Base-by-base conservation (phyloP, 495 filamentous ascomycete genomes). In the Alectoria sarmentosa region DNA sequence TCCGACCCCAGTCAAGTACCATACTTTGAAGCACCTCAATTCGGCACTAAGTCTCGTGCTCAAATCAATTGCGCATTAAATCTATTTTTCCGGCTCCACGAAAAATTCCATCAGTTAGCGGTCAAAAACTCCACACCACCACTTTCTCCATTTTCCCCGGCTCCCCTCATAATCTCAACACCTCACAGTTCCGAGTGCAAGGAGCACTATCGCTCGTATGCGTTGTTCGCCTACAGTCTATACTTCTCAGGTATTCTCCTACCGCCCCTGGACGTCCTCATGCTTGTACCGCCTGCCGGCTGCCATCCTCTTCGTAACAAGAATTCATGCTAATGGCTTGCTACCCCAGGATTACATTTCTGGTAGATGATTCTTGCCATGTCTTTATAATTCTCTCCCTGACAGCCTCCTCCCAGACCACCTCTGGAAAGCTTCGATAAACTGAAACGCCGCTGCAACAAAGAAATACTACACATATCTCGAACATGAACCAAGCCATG, bases 391-490 rank as follows among this genome's bases (percentile, higher is more conserved):
- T 76, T 77, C 36, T 21, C 52, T 58, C 63, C 71, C 74, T 73
- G 60, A 82, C 70, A 71, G 71, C 77, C 71, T 70, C 44, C 67
- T 48, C 63, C 37, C 73, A 92, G 92, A 96, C 84, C 94, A 98
- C 82, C 86, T 98, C 82, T 98, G 94, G 94, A 96, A 96, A 85
- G 87, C 94, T 76, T 88, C 84, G 69, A 84, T 83, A 69, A 90
- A 89, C 78, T 92, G 81, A 89, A 83, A 55, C 36, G 38, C 28
- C n/a, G 5, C 49, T 46, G 26, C 19, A 57, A 61, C 66, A 66
- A 73, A 69, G 60, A 34, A 55, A 55, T 58, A 66, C 67, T 61
- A 67, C 58, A 59, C 65, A 69, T 64, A 62, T 56, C 71, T 54
- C 65, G 42, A 67, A 64, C 69, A 63, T 66, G 69, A 67, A 68